Conservation (phyloP, 2,329 filamentous ascomycete genomes). For the Camillea tinctor region DNA sequence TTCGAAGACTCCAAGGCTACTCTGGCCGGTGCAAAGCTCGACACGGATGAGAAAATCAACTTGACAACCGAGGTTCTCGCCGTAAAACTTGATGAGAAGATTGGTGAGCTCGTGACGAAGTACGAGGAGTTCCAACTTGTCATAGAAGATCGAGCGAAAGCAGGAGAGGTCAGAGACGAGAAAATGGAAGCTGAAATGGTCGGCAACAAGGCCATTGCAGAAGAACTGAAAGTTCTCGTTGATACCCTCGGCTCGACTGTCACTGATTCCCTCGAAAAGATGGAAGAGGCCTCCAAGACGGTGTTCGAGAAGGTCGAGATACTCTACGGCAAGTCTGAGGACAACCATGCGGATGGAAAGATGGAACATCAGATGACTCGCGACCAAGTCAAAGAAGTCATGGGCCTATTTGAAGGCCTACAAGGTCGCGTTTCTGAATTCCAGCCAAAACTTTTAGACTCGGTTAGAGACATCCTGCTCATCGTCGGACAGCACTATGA, state of each 20-base stretch:
- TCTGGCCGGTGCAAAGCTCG: constrained; percentile 78
- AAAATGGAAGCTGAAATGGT: constrained; percentile 72
- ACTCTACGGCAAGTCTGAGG: constrained; percentile 71
- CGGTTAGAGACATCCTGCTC: constrained; percentile 80
- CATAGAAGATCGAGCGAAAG: constrained; percentile 71
- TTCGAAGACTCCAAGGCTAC: constrained; percentile 83
- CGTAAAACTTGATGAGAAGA: constrained; percentile 60
- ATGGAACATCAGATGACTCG: constrained; percentile 80
- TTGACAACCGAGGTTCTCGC: constrained; percentile 53
- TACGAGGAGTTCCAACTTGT: constrained; percentile 81
- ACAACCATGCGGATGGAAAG: constrained; percentile 70
- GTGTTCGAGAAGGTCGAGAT: constrained; percentile 83
- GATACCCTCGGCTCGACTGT: constrained; percentile 81
- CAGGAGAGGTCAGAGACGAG: constrained; percentile 70
- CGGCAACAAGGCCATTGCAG: constrained; percentile 74
- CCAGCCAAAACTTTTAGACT: constrained; percentile 84
- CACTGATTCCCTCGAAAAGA: constrained; percentile 80
- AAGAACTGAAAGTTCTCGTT: constrained; percentile 83
- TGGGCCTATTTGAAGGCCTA: constrained; percentile 70
- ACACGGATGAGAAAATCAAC: constrained; percentile 75
- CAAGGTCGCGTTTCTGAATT: constrained; percentile 78
- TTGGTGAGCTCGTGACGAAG: constrained; percentile 78
- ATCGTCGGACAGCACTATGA: constrained; percentile 86
- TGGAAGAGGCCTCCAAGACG: constrained; percentile 82
- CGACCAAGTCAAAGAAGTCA: constrained; percentile 73